phyloP scores from a whole-genome alignment of 2,329 filamentous ascomycete species.

The Fonsecaea monophora region DNA sequence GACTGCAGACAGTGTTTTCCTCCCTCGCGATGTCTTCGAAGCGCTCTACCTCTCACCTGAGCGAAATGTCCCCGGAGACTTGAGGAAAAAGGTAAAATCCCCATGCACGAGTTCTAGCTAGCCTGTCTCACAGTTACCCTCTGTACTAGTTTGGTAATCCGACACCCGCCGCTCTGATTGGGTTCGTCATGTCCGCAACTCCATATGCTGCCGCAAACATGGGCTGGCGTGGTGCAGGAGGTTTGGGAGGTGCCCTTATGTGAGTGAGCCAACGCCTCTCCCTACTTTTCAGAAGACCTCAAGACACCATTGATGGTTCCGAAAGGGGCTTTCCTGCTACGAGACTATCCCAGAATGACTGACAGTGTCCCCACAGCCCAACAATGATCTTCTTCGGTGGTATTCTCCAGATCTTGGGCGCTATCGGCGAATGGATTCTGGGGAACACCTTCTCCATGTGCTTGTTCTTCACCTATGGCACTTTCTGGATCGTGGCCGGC shows the following conservation, averaged over 20 bases:
- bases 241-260: constrained; percentile 44
- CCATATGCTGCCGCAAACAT: constrained; percentile 41
- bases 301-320: neutral
- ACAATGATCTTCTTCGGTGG: constrained; percentile 45
- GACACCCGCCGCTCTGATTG: constrained; percentile 26
- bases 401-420: constrained; percentile 42
- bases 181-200: constrained; percentile 27
- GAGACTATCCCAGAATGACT: neutral
- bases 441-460: constrained; percentile 62
- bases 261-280: neutral
- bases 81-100: constrained; percentile 40
- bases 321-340: neutral
- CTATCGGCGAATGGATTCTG: constrained; percentile 44
- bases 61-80: constrained; percentile 38
- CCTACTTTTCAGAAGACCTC: neutral
- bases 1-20: constrained; percentile 26
- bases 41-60: constrained; percentile 42
- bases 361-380: constrained; percentile 41
- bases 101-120: constrained; percentile 46
- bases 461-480: constrained; percentile 56
- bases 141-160: constrained; percentile 54
- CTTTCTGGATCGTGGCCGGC: constrained; percentile 57
- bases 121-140: constrained; percentile 55
- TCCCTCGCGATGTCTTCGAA: constrained; percentile 41
- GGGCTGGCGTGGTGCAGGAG: constrained; percentile 64